These are phyloP conservation scores for Globisporangium mamillatum DNA, from an alignment of 352 stramenopile genomes.

Conservation along the genomic window DNA sequence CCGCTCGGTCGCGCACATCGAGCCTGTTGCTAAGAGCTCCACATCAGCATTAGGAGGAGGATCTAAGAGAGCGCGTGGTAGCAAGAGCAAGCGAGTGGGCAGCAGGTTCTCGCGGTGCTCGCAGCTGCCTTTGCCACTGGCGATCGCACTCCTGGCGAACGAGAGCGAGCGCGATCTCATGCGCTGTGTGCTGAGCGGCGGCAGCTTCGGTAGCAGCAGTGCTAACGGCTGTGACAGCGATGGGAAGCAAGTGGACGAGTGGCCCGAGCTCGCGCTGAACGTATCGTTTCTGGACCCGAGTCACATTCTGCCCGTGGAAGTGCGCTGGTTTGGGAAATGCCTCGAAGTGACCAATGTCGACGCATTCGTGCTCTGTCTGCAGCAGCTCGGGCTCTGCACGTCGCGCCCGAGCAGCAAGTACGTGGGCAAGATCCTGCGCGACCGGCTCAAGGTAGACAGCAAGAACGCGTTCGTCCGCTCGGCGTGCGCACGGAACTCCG, in stretches of 20 bases:
- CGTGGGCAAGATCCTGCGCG: conserved; percentile 55
- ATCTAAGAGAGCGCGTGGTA: background rate
- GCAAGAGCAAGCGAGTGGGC: background rate
- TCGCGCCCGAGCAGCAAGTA: conserved; percentile 47
- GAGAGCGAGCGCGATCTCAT: conserved; percentile 57
- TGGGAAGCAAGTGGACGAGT: conserved; percentile 27
- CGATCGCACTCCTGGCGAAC: conserved; percentile 60
- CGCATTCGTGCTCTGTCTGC: conserved; percentile 58
- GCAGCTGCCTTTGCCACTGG: conserved; percentile 56
- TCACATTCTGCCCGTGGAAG: conserved; percentile 50
- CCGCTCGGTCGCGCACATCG: conserved; percentile 25
- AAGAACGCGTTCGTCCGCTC: conserved; percentile 41
- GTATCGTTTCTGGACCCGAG: conserved; percentile 43
- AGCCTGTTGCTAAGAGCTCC: background rate
- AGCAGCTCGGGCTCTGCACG: conserved; percentile 57
- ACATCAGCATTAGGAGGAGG: background rate
- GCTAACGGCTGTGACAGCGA: background rate
- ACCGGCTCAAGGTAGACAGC: conserved; percentile 47
- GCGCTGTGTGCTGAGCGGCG: conserved; percentile 28
- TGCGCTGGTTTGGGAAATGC: conserved; percentile 49
- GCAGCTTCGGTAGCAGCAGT: conserved; percentile 10
- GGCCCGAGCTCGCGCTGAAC: conserved; percentile 64
- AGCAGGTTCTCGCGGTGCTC: conserved; percentile 31
- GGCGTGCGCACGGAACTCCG: conserved; percentile 18
- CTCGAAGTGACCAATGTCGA: conserved; percentile 55